phyloP scores from a whole-genome alignment of 2,329 filamentous ascomycete genomes.

The Didymella sp. region DNA sequence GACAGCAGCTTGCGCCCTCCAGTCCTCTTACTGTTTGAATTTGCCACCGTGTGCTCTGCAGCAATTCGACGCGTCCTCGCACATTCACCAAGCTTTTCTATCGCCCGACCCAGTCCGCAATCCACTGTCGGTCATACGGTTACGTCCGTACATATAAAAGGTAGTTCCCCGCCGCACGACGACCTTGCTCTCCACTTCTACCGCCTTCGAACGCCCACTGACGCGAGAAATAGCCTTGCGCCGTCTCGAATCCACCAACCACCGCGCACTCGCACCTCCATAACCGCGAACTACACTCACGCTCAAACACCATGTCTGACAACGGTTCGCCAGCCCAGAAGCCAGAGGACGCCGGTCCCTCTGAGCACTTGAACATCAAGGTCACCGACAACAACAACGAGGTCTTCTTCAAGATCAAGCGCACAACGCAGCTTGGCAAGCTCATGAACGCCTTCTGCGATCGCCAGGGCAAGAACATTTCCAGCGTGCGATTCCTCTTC shows the following conservation, averaged over 20 bases:
- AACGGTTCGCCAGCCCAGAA: slow-evolving; percentile 54
- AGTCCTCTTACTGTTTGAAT: slow-evolving; percentile 25
- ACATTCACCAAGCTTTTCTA: slow-evolving; percentile 13
- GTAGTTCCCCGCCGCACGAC: slow-evolving; percentile 29
- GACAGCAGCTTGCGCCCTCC: slow-evolving; percentile 34
- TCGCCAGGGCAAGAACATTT: slow-evolving; percentile 84
- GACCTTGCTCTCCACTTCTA: slow-evolving; percentile 34
- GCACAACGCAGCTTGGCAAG: slow-evolving; percentile 93
- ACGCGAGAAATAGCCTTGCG: slow-evolving; percentile 21
- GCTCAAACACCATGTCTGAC: slow-evolving; percentile 50
- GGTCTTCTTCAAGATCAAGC: slow-evolving; percentile 99
- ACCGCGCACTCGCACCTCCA: slow-evolving; percentile 3
- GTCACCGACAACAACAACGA: slow-evolving; percentile 99
- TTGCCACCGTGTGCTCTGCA: slow-evolving; percentile 36
- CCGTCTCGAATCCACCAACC: slow-evolving; percentile 10
- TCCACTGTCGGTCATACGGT: slow-evolving; percentile 22
- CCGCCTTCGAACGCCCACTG: slow-evolving; percentile 25
- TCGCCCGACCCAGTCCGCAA: slow-evolving; percentile 23
- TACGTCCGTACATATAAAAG: slow-evolving; percentile 32
- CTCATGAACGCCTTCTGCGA: slow-evolving; percentile 99
- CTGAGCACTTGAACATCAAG: slow-evolving; percentile 97
- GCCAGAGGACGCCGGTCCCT: slow-evolving; percentile 56
- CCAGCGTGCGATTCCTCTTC: slow-evolving; percentile 91
- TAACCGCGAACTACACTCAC: slow-evolving; percentile 7
- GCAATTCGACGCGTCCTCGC: slow-evolving; percentile 27